Evolutionary conservation across 805 yeast species (phyloP), one percentile per base, ranked within the genome.

Genomic region (Schwanniomyces vanrijiae): DNA sequence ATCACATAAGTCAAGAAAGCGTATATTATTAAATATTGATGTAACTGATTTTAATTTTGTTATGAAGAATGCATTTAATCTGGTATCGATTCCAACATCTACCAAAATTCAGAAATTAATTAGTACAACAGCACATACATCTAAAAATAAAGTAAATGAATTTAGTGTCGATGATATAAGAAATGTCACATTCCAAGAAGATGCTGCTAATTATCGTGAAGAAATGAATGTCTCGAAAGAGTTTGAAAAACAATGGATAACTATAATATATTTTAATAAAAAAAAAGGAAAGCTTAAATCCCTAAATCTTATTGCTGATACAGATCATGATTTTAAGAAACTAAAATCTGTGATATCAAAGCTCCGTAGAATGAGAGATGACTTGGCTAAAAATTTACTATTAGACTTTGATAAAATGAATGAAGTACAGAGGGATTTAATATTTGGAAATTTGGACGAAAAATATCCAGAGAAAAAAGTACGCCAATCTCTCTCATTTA

Each of bases 181-280:
- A 48, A 81, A 79, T 45, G 74, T 86, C 2, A 65, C 86, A 43
- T 73, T 78, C 3, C 88, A 84, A 2, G 78, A 76, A 18, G 88
- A 86, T 56, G 97, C 97, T 1, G 77, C 79, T 29, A 88, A 89
- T 54, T 92, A 90, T 60, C 69, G 96, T 50, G 96, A 91, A 59
- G 96, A 90, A 63, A 80, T 88, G 54, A 83, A 86, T 31, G 78
- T 90, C 1, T 79, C 90, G 1, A 69, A 81, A 29, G 90, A 85
- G 43, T 79, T 77, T 45, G 81, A 82, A 38, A 70, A 74, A 10
- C 65, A 80, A 7, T 92, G 99, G 99, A 76, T 89, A 0, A 84
- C 96, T 0, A 78, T 92, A 26, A 81, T 90, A 10, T 92, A 89
- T 60, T 79, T 75, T 47, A 77, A 81, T 51, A 73, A 77, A 5